Conservation (phyloP, 2,329 filamentous ascomycete genomes). For the Neurospora sp. region DNA sequence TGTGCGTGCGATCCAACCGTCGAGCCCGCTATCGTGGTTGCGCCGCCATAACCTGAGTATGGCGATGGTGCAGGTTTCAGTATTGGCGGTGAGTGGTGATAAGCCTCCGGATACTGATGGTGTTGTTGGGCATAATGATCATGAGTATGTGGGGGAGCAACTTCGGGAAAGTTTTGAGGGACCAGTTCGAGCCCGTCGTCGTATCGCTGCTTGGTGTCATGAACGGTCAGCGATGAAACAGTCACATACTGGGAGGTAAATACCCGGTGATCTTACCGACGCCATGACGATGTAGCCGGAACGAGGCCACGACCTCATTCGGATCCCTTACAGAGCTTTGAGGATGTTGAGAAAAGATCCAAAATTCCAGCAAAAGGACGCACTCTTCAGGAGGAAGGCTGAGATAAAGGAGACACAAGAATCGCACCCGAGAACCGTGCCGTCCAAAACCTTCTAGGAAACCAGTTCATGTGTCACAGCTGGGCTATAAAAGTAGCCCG, state of each 20-base stretch:
- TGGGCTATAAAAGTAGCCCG: not conserved
- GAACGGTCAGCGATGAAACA: not conserved
- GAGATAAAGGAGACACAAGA: not conserved
- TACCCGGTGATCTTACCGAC: not conserved
- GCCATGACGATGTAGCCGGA: not conserved
- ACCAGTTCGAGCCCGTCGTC: constrained; percentile 15
- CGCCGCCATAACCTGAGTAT: constrained; percentile 3
- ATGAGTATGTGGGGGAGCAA: constrained; percentile 5
- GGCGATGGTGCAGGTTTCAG: constrained; percentile 3
- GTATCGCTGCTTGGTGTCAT: constrained; percentile 1
- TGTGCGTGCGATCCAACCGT: not conserved
- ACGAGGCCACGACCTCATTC: not conserved
- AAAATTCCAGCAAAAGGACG: not conserved
- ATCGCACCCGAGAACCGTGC: not conserved
- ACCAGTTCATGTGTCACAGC: not conserved
- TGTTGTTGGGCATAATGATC: constrained; percentile 3
- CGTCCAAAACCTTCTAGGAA: not conserved
- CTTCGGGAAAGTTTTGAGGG: constrained; percentile 17
- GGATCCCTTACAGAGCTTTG: not conserved
- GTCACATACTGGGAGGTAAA: not conserved
- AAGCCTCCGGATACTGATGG: constrained; percentile 1
- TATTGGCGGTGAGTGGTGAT: constrained; percentile 1
- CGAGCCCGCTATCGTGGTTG: constrained; percentile 1
- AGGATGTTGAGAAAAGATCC: not conserved
- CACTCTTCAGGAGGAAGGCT: not conserved